Evolutionary conservation across 345 rosid species (phyloP).

Genomic region (Alliaria petiolata): DNA sequence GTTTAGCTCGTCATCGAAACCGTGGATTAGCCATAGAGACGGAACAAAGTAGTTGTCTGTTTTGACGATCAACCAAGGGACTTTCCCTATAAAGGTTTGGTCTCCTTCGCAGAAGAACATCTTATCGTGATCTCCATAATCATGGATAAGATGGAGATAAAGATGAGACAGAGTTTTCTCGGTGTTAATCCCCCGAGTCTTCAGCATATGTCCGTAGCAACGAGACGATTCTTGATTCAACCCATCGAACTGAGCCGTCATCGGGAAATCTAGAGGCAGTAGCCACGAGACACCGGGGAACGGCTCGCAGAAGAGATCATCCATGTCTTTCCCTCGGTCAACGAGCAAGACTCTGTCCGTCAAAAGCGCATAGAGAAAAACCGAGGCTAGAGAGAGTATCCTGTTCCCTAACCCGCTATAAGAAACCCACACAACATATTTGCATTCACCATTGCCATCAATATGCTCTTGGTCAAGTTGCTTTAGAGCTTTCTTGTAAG

Average conservation of each 20-base stretch:
- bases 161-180: slow-evolving; percentile 17
- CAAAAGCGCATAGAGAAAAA: slow-evolving; percentile 45
- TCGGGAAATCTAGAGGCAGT: slow-evolving; percentile 33
- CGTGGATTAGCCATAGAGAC: slow-evolving; percentile 54
- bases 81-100: slow-evolving; percentile 41
- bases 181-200: slow-evolving; percentile 3
- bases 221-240: slow-evolving; percentile 26
- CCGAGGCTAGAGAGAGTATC: slow-evolving; percentile 41
- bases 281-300: slow-evolving; percentile 36
- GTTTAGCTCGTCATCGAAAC: slow-evolving; percentile 48
- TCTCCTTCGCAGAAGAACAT: slow-evolving; percentile 66
- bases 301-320: slow-evolving; percentile 40
- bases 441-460: slow-evolving; percentile 24
- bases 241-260: slow-evolving; percentile 11
- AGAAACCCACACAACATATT: slow-evolving; percentile 39
- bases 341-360: slow-evolving; percentile 41
- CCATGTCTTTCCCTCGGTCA: slow-evolving; percentile 34
- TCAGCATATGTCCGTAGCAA: slow-evolving; percentile 29
- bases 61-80: slow-evolving; percentile 65
- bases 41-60: slow-evolving; percentile 68
- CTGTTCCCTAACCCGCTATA: slow-evolving; percentile 42
- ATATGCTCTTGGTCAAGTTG: slow-evolving; percentile 32
- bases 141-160: slow-evolving; percentile 60
- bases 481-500: slow-evolving; percentile 27
- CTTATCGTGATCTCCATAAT: slow-evolving; percentile 60